These are phyloP conservation scores for Cicer chorassanicum DNA, from an alignment of 306 rosid species.

Conservation along the genomic window DNA sequence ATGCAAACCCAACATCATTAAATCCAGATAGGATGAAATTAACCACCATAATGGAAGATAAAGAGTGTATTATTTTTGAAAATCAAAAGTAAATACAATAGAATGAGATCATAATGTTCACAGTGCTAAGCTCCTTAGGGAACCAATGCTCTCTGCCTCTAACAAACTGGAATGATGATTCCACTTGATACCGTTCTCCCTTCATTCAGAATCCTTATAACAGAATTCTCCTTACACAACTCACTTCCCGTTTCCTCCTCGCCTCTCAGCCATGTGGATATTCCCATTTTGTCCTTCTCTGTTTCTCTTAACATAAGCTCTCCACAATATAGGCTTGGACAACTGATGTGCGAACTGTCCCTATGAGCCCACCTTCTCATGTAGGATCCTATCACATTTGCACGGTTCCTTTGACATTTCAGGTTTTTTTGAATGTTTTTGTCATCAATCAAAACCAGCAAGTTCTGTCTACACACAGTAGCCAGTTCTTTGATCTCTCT, in stretches of 20 bases:
- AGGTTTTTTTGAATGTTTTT: conserved; percentile 13
- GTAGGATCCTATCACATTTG: neutral
- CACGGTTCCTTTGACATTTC: conserved; percentile 17
- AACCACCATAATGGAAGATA: no score
- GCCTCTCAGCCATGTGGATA: neutral
- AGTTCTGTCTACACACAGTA: conserved; percentile 2
- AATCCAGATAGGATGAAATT: no score
- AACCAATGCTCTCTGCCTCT: neutral
- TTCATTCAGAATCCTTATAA: neutral
- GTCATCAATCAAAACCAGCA: conserved; percentile 12
- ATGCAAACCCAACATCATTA: no score
- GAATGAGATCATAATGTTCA: neutral
- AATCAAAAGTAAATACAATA: no score
- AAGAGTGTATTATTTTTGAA: no score
- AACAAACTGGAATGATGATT: neutral
- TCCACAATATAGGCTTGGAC: neutral
- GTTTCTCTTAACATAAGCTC: neutral
- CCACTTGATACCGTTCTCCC: neutral
- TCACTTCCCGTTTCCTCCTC: neutral
- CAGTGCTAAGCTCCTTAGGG: neutral
- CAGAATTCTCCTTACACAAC: neutral
- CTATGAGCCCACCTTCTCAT: neutral
- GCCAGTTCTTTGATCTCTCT: conserved; percentile 19
- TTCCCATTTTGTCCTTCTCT: neutral
- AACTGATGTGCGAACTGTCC: neutral